Percentiles rank a stretch among this genome's conserved stretches.
These are phyloP conservation scores for Yamadazyma kanchanaburiensis DNA, from an alignment of 1,139 yeast species.

Conservation along the genomic window DNA sequence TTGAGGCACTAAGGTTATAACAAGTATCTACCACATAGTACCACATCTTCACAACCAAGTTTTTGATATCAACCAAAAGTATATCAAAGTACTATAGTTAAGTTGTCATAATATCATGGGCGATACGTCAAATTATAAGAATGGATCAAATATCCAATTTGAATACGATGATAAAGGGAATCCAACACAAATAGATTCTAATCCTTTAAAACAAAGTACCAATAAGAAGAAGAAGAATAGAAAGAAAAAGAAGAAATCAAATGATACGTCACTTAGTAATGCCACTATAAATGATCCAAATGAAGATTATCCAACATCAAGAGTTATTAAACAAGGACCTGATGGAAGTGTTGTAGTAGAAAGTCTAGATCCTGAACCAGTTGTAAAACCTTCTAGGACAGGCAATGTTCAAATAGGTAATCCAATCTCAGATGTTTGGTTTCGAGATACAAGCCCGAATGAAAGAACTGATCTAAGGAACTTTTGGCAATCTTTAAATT, in stretches of 20 bases:
- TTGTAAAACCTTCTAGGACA: conserved; percentile 23
- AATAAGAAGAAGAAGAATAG: conserved; percentile 30
- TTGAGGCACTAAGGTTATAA: no score
- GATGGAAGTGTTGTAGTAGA: conserved; percentile 74
- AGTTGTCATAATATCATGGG: no score
- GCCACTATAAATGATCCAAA: conserved; percentile 55
- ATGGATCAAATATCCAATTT: conserved; percentile 60
- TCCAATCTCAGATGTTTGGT: conserved; percentile 43
- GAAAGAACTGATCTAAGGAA: conserved; percentile 56
- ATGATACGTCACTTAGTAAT: conserved; percentile 14
- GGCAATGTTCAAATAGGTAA: conserved; percentile 6
- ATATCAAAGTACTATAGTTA: no score
- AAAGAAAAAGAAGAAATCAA: conserved; percentile 22
- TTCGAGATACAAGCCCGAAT: conserved; percentile 51
- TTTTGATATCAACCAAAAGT: no score
- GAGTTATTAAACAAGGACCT: conserved; percentile 69
- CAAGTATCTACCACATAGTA: no score
- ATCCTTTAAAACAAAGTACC: conserved; percentile 20
- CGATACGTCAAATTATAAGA: conserved; percentile 20
- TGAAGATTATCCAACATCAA: conserved; percentile 66
- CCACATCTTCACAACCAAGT: no score
- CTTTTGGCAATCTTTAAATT: conserved; percentile 70
- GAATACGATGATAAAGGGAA: conserved; percentile 32
- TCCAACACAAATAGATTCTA: conserved; percentile 1
- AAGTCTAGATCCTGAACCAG: conserved; percentile 29